Evolutionary conservation across 192 early-diverging fungal species (phyloP), one percentile per base, ranked within the genome.

Genomic region (Powellomyces hirtus): DNA sequence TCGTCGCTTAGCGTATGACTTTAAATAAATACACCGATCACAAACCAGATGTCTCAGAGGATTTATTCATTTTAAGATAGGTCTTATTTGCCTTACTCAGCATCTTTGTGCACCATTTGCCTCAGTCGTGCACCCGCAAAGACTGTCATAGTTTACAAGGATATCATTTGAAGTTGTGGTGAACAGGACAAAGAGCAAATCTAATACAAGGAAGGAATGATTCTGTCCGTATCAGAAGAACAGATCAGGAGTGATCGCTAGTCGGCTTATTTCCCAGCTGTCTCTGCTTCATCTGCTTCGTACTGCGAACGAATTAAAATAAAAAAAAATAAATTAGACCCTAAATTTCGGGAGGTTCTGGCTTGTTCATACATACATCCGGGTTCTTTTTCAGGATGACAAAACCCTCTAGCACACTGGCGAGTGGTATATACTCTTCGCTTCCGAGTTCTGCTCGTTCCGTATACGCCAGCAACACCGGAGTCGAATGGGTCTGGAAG

Each of bases 401-500:
- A 85, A 98, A 94, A 16, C 95, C 95, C 76, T 99, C 97, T 64
- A 98, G 76, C 42, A 94, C 88, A 33, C 84, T 87, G 27, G 91
- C 88, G 59, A 96, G 81, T 34, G 92, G 70, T n/a, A 93, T 75
- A 70, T 90, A 97, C 84, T 98, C 94, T 78, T 99, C 97, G 7
- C 94, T 97, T 26, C 92, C 94, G n/a, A 98, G 73, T 82, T 99
- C 96, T 2, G 97, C 96, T 53, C 97, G 87, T 82, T 99, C 97
- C 50, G 90, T 90, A 72, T 96, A 95, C 18, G 90, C 95, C 68
- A 99, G 73, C 75, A 99, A 79, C 20, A 99, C 96, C 0, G 97
- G 97, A 37, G 97, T 98, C 30, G 92, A 88, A 75, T 99, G 94
- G 40, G 96, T 94, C 78, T 98, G 96, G 89, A 98, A 99, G 24